Conservation (phyloP, 2,329 filamentous ascomycete genomes). For the Cercospora janseana region DNA sequence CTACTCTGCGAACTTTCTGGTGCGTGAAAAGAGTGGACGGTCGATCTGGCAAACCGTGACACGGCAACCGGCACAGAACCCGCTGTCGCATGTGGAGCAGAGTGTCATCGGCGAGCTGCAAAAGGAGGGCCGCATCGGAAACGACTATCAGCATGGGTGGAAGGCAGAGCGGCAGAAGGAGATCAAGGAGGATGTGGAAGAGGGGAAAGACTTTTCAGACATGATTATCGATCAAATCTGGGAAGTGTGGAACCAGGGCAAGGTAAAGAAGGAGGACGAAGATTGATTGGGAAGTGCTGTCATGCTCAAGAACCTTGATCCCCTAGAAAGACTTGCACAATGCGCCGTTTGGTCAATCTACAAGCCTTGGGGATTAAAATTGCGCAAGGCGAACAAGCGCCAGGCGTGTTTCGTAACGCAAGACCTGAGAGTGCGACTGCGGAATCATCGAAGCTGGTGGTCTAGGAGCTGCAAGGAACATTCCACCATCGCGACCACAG, state of each 20-base stretch:
- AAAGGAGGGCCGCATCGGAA: slow-evolving; percentile 22
- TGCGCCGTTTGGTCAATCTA: too few species aligned
- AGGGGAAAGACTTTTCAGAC: slow-evolving; percentile 40
- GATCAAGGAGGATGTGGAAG: slow-evolving; percentile 44
- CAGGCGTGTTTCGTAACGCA: too few species aligned
- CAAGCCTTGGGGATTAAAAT: too few species aligned
- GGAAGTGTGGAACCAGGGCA: slow-evolving; percentile 40
- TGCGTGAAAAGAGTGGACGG: slow-evolving; percentile 36
- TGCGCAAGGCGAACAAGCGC: too few species aligned
- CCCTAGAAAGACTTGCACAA: too few species aligned
- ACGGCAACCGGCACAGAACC: slow-evolving; percentile 12
- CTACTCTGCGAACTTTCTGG: slow-evolving; percentile 52
- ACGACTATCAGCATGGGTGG: slow-evolving; percentile 45
- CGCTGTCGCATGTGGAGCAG: not conserved
- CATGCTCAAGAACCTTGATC: too few species aligned
- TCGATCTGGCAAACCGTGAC: slow-evolving; percentile 35
- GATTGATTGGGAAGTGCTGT: slow-evolving; percentile 7
- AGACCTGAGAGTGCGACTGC: too few species aligned
- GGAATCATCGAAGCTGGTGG: too few species aligned
- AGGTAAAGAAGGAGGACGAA: slow-evolving; percentile 35
- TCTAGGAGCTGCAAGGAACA: too few species aligned
- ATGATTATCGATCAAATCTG: slow-evolving; percentile 43
- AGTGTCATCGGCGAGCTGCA: slow-evolving; percentile 24
- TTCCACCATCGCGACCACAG: too few species aligned
- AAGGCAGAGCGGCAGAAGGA: slow-evolving; percentile 44